A percentile compares a stretch with the other conserved stretches of the same genome.
phyloP scores from a whole-genome alignment of 148 eudicot genomes.

The Cornus suecica region DNA sequence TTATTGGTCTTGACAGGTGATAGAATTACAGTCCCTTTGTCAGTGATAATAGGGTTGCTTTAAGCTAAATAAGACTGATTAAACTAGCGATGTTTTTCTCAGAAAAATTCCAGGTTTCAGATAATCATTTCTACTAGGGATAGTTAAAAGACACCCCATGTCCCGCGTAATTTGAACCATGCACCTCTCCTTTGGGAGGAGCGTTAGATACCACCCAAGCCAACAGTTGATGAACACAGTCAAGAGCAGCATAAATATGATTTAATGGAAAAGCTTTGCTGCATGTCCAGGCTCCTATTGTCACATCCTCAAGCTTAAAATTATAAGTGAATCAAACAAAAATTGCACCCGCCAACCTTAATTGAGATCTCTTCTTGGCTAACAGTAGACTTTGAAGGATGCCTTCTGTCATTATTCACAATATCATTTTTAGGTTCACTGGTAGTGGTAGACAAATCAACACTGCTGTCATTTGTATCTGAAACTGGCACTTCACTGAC shows the following conservation, averaged over 20 bases:
- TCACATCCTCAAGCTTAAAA: not conserved
- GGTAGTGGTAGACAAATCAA: constrained; percentile 29
- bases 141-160: too few species aligned
- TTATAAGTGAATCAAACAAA: not conserved
- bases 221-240: not conserved
- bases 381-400: constrained; percentile 29
- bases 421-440: constrained; percentile 35
- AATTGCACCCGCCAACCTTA: constrained; percentile 51
- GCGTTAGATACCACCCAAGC: too few species aligned
- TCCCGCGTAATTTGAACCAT: too few species aligned
- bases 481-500: constrained; percentile 25
- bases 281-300: not conserved
- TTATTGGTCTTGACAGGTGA: not conserved
- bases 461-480: constrained; percentile 27
- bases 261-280: not conserved
- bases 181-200: too few species aligned
- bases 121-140: not conserved
- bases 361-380: constrained; percentile 48
- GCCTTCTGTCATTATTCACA: constrained; percentile 24
- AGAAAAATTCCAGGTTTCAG: not conserved
- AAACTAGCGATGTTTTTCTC: not conserved
- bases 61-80: not conserved
- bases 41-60: not conserved
- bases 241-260: constrained; percentile 2
- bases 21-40: not conserved